A percentile compares a stretch with the other conserved stretches of the same genome.
These are phyloP conservation scores for Dactylellina haptotyla DNA, from an alignment of 2,329 filamentous ascomycete species.

Conservation along the genomic window DNA sequence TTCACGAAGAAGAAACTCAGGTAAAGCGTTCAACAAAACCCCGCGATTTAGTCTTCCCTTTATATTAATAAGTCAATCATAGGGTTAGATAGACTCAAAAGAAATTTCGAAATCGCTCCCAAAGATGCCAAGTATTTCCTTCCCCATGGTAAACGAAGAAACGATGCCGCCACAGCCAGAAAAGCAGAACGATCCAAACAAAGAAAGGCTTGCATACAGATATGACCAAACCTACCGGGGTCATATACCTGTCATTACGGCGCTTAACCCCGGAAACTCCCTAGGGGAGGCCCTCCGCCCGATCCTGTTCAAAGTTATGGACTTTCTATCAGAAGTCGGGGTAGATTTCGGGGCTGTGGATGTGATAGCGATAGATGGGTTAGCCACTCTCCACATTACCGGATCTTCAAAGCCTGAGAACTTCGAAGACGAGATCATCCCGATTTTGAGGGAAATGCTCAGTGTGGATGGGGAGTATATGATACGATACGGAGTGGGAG, in stretches of 20 bases:
- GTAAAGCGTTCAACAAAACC: no score
- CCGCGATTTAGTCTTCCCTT: no score
- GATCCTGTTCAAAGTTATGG: constrained; percentile 21
- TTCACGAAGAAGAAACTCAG: constrained; percentile 11
- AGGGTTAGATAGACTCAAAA: no score
- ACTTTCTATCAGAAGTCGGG: not conserved
- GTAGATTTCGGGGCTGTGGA: constrained; percentile 18
- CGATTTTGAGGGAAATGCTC: constrained; percentile 7
- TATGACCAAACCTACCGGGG: constrained; percentile 9
- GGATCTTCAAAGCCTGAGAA: constrained; percentile 14
- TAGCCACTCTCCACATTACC: constrained; percentile 12
- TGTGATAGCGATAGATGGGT: constrained; percentile 12
- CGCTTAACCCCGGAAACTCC: constrained; percentile 6
- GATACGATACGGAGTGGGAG: constrained; percentile 9
- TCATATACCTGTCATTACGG: constrained; percentile 11
- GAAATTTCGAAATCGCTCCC: constrained; percentile 9
- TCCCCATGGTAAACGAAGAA: not conserved
- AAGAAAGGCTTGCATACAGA: constrained; percentile 9
- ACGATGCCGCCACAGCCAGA: constrained; percentile 10
- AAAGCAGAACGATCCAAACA: not conserved
- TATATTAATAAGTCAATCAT: no score
- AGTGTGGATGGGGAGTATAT: not conserved
- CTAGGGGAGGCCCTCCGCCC: constrained; percentile 8
- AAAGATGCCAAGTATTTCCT: constrained; percentile 7
- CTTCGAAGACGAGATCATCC: constrained; percentile 19